phyloP scores from a whole-genome alignment of 768 basidiomycete species.

The Gautieria morchelliformis region DNA sequence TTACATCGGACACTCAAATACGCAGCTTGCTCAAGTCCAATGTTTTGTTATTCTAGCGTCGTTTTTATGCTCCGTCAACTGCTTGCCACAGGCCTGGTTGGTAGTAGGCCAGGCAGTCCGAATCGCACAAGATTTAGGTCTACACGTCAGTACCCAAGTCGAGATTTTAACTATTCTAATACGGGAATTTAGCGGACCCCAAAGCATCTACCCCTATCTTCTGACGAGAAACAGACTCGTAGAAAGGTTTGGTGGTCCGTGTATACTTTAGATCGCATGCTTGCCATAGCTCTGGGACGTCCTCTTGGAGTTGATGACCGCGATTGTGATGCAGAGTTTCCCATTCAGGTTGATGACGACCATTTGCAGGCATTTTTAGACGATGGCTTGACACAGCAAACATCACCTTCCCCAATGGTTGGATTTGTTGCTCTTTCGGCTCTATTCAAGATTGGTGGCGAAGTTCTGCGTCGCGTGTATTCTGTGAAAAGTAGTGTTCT shows the following conservation, averaged over 20 bases:
- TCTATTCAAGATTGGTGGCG: conserved; percentile 79
- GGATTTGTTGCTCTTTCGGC: conserved; percentile 68
- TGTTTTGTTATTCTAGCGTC: conserved; percentile 63
- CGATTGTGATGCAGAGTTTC: conserved; percentile 85
- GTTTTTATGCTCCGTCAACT: conserved; percentile 87
- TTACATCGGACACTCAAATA: conserved; percentile 84
- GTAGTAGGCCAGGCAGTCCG: conserved; percentile 85
- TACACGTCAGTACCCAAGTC: conserved; percentile 61
- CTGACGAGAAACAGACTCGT: conserved; percentile 82
- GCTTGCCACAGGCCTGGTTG: conserved; percentile 90
- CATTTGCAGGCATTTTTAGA: conserved; percentile 60
- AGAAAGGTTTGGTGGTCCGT: conserved; percentile 94
- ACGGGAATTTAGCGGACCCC: conserved; percentile 58
- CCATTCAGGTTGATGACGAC: conserved; percentile 78
- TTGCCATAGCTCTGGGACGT: conserved; percentile 80
- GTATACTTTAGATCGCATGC: conserved; percentile 85
- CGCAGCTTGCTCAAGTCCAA: conserved; percentile 81
- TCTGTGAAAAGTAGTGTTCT: conserved; percentile 66
- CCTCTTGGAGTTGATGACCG: conserved; percentile 83
- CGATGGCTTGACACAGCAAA: conserved; percentile 45
- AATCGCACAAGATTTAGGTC: conserved; percentile 81
- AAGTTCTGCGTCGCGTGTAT: conserved; percentile 74
- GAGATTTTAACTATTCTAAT: conserved; percentile 12
- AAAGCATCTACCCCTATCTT: conserved; percentile 54
- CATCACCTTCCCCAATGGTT: conserved; percentile 64